Conservation (phyloP, 441 rosid genomes). For the Croton laevigatus region DNA sequence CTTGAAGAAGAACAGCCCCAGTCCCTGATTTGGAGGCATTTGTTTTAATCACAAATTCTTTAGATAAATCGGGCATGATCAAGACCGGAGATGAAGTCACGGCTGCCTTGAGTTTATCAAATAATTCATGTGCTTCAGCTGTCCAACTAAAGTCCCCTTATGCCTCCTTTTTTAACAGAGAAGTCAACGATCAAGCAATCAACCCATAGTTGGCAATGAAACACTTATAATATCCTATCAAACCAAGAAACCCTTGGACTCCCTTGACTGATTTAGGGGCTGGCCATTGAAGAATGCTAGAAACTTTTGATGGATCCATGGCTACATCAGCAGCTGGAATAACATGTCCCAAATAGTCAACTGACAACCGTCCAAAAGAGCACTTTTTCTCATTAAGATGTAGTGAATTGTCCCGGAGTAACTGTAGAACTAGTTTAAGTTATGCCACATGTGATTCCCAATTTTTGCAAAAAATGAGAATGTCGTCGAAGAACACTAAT, state of each 20-base stretch:
- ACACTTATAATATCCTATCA: no score
- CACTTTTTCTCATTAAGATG: background rate
- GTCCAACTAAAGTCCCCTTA: no score
- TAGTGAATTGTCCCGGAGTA: background rate
- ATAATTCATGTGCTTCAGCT: background rate
- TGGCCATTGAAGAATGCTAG: background rate
- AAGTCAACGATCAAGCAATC: no score
- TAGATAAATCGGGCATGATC: no score
- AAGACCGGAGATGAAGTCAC: no score
- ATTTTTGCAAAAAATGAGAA: background rate
- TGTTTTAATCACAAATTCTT: no score
- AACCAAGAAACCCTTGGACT: background rate
- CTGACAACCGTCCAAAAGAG: background rate
- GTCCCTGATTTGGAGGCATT: no score
- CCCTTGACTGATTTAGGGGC: background rate
- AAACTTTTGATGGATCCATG: background rate
- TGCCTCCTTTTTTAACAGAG: no score
- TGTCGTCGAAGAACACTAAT: no score
- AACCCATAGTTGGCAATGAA: no score
- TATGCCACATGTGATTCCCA: background rate
- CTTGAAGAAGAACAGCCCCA: no score
- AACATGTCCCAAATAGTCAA: background rate
- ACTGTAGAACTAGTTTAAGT: background rate
- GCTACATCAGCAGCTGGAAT: background rate
- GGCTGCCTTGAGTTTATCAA: background rate